A percentile compares a stretch with the other conserved stretches of the same genome.
phyloP scores from a whole-genome alignment of 2,329 filamentous ascomycete genomes.

The Sporothrix humicola region DNA sequence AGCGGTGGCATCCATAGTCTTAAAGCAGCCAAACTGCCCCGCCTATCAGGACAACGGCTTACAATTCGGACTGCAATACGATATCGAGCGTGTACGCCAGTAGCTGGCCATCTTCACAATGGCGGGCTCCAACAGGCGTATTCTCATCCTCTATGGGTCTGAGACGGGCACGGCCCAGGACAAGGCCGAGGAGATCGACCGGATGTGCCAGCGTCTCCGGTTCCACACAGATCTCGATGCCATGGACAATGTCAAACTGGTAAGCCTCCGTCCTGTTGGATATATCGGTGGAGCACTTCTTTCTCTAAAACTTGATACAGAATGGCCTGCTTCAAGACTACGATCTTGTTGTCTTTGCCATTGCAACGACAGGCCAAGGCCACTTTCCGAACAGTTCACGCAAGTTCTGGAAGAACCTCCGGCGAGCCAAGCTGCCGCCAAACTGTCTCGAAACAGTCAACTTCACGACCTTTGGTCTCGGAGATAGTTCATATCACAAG shows the following conservation, averaged over 20 bases:
- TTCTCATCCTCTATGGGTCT: constrained; percentile 85
- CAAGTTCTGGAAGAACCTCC: constrained; percentile 81
- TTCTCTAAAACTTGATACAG: constrained; percentile 41
- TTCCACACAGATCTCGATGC: constrained; percentile 78
- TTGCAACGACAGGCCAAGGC: constrained; percentile 94
- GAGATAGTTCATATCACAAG: constrained; percentile 94
- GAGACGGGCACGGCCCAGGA: constrained; percentile 96
- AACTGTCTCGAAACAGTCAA: constrained; percentile 70
- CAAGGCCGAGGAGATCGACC: constrained; percentile 81
- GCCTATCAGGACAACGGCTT: not conserved
- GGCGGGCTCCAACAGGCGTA: constrained; percentile 45
- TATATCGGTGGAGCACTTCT: not conserved
- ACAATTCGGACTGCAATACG: not conserved
- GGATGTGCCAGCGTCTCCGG: constrained; percentile 74
- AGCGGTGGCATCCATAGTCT: not conserved
- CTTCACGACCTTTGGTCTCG: constrained; percentile 88
- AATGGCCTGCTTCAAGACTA: constrained; percentile 55
- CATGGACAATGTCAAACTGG: constrained; percentile 76
- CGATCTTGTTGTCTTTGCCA: constrained; percentile 73
- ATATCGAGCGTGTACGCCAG: not conserved
- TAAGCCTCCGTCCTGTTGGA: constrained; percentile 49
- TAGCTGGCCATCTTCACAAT: constrained; percentile 20
- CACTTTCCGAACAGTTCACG: constrained; percentile 86
- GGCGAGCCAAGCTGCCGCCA: constrained; percentile 76
- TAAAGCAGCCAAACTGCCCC: not conserved